Evolutionary conservation across 169 alveolate genomes (phyloP).

Genomic region (Eimeria zaria): DNA sequence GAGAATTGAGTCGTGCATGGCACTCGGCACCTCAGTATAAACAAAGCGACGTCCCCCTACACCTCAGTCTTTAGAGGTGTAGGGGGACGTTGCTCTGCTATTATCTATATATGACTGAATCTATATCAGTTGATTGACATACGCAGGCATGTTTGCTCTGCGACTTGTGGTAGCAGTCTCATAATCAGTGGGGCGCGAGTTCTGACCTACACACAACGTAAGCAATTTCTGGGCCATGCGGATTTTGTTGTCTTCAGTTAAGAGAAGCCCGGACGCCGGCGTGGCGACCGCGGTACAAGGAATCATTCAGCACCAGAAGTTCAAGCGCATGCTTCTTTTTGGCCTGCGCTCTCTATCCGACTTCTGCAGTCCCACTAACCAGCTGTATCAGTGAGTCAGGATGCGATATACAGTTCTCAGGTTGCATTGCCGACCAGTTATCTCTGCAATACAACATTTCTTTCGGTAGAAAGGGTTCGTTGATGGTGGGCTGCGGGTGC

Average conservation of each 20-base stretch:
- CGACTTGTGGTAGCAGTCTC: not conserved
- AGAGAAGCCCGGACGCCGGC: constrained; percentile 95
- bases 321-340: constrained; percentile 96
- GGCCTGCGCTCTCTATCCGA: constrained; percentile 96
- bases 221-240: not conserved
- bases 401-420: not conserved
- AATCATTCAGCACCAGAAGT: constrained; percentile 95
- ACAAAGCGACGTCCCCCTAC: too few relatives aligned
- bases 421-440: not conserved
- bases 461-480: not conserved
- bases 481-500: not conserved
- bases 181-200: not conserved
- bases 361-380: constrained; percentile 94
- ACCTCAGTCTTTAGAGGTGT: not conserved
- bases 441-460: not conserved
- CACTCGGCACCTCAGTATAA: not conserved
- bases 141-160: not conserved
- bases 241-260: constrained; percentile 87
- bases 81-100: not conserved
- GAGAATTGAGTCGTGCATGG: not conserved
- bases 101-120: not conserved
- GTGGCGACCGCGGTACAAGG: constrained; percentile 96
- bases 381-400: constrained; percentile 88
- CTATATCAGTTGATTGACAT: not conserved
- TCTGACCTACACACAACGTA: not conserved